Evolutionary conservation across 768 basidiomycete species (phyloP), one percentile per base, ranked within the genome.

Genomic region (Naganishia friedmannii): DNA sequence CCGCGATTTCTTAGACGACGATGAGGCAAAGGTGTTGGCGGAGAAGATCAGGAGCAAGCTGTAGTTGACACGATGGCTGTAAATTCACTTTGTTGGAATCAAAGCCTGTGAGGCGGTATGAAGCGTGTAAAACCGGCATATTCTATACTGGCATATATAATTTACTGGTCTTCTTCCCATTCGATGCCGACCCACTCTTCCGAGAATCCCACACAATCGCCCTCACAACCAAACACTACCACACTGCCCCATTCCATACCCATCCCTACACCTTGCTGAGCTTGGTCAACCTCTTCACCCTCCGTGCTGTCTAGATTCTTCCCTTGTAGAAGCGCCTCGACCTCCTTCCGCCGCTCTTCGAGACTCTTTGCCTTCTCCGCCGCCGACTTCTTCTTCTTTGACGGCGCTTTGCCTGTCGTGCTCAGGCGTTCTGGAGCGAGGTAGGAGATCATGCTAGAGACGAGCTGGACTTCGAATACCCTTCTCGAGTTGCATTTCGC

Each of bases 191-290:
- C 79, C 74, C 75, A 79, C 45, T 80, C 79, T 54, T 80, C 79
- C 8, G 68, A 65, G 46, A 78, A 73, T 3, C 79, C 79, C 2
- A 75, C 75, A 69, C 93, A 96, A 78, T 95, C 91, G 55, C 85
- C 85, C 75, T 86, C 85, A 76, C 95, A 97, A 0, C 90, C 90
- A 81, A 93, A 95, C 12, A 98, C 84, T 83, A 95, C 83, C 68
- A 89, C 88, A 0, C 90, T 94, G 0, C 95, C 95, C 92, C 93
- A 98, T 70, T 94, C 92, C 91, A 98, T 93, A 65, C 84, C 83
- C 17, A 83, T 86, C 63, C 74, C 75, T 12, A 81, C 82, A 29
- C 60, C 60, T 34, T 63, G 39, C 51, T 57, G 57, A 15, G 58
- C 60, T 42, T 60, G 48, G 28, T 70, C 69, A 6, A 63, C 51